phyloP scores from a whole-genome alignment of 352 stramenopile species.

The Globisporangium cystogenes region DNA sequence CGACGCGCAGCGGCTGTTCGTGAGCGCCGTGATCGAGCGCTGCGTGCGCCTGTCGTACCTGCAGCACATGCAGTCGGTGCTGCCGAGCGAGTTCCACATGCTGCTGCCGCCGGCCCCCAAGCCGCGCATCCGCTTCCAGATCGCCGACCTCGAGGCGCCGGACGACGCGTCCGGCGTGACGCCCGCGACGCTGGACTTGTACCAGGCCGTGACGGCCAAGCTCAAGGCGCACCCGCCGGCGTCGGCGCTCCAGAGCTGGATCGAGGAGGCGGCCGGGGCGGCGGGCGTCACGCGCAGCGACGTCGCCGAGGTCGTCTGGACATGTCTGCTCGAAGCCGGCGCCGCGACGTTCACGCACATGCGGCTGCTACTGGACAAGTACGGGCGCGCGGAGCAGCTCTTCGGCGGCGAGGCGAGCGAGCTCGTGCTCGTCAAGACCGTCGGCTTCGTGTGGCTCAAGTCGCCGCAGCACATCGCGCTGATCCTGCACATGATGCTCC shows the following conservation, averaged over 20 bases:
- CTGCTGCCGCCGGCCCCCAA: slow-evolving; percentile 68
- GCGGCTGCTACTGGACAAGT: slow-evolving; percentile 75
- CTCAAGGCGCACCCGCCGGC: slow-evolving; percentile 63
- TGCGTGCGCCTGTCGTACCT: slow-evolving; percentile 82
- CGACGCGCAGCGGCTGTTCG: slow-evolving; percentile 77
- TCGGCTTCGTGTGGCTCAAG: slow-evolving; percentile 72
- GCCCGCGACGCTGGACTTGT: slow-evolving; percentile 35
- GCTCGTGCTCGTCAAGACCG: slow-evolving; percentile 59
- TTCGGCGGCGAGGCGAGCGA: slow-evolving; percentile 44
- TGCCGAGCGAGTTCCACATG: slow-evolving; percentile 72
- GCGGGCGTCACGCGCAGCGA: slow-evolving; percentile 37
- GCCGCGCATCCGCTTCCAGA: slow-evolving; percentile 58
- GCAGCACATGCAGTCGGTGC: slow-evolving; percentile 75
- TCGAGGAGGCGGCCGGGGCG: slow-evolving; percentile 44
- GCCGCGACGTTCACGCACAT: slow-evolving; percentile 82
- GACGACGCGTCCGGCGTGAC: slow-evolving; percentile 21
- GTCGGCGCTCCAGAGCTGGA: slow-evolving; percentile 43
- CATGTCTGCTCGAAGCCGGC: slow-evolving; percentile 67
- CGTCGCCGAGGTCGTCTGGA: slow-evolving; percentile 71
- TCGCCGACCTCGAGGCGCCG: slow-evolving; percentile 6
- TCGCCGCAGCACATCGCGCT: slow-evolving; percentile 80
- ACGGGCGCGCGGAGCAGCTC: slow-evolving; percentile 43
- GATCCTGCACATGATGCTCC: slow-evolving; percentile 79
- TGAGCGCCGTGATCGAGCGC: slow-evolving; percentile 78
- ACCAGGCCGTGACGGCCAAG: slow-evolving; percentile 53